These are phyloP conservation scores for Amphicarpaea edgeworthii DNA, from an alignment of 306 rosid genomes.

Conservation along the genomic window DNA sequence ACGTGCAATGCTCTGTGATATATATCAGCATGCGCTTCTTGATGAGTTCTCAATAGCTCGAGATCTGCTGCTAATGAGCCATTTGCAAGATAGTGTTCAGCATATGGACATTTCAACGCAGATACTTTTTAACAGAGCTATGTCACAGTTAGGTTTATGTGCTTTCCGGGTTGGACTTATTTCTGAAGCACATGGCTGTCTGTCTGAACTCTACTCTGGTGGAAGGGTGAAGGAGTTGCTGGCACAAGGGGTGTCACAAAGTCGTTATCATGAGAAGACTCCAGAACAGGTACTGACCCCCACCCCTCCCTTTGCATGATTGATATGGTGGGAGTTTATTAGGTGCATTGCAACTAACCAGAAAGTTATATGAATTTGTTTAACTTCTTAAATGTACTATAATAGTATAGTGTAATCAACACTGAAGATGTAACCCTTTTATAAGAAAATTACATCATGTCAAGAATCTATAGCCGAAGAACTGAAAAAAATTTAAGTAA, in stretches of 20 bases:
- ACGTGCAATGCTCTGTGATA: constrained; percentile 98
- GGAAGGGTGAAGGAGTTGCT: constrained; percentile 98
- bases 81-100: constrained; percentile 89
- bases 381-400: not conserved
- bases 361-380: not conserved
- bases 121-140: constrained; percentile 93
- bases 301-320: not conserved
- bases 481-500: not conserved
- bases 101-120: constrained; percentile 94
- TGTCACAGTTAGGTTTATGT: constrained; percentile 95
- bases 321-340: not conserved
- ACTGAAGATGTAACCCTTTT: not conserved
- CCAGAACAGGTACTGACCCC: constrained; percentile 83
- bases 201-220: constrained; percentile 91
- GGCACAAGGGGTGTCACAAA: constrained; percentile 96
- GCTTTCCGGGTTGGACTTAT: constrained; percentile 85
- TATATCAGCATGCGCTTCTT: constrained; percentile 89
- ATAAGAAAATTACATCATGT: not conserved
- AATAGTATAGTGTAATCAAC: not conserved
- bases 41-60: constrained; percentile 86
- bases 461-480: not conserved
- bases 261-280: constrained; percentile 95
- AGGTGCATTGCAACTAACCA: not conserved
- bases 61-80: constrained; percentile 96
- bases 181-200: constrained; percentile 88